Percentiles rank a stretch among this genome's conserved stretches.
Conservation (phyloP, 208 protist species). For the Acanthamoeba royreba region DNA sequence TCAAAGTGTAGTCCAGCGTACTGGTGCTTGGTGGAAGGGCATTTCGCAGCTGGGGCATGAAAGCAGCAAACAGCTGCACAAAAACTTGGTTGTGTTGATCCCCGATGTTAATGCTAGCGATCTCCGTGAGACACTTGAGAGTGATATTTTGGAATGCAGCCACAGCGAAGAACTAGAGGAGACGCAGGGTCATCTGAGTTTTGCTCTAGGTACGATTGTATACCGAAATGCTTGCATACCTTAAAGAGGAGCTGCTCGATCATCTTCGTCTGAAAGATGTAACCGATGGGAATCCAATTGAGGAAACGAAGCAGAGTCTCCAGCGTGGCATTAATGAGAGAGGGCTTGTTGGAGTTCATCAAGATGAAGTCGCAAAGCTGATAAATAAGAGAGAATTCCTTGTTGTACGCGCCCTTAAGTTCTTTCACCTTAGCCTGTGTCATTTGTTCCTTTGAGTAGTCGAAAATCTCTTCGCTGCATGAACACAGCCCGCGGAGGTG, state of each 20-base stretch:
- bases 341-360: conserved; percentile 59
- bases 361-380: conserved; percentile 88
- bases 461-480: conserved; percentile 94
- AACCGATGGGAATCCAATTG: conserved; percentile 88
- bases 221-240: conserved; percentile 42
- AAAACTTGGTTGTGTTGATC: conserved; percentile 63
- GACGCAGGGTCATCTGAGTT: neutral
- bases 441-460: conserved; percentile 95
- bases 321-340: conserved; percentile 76
- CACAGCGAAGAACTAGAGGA: conserved; percentile 79
- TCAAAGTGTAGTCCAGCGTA: no score
- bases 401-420: conserved; percentile 92
- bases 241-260: conserved; percentile 80
- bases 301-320: conserved; percentile 86
- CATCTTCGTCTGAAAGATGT: conserved; percentile 90
- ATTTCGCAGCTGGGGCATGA: conserved; percentile 69
- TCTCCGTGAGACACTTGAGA: conserved; percentile 89
- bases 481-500: neutral
- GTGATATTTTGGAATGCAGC: conserved; percentile 78
- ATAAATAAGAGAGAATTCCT: conserved; percentile 94
- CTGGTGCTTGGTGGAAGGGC: neutral
- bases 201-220: neutral
- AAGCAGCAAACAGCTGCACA: conserved; percentile 74
- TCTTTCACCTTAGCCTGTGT: conserved; percentile 92
- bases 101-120: conserved; percentile 73